These are phyloP conservation scores for Phtheirospermum japonicum DNA, from an alignment of 257 asterid species.

Conservation along the genomic window DNA sequence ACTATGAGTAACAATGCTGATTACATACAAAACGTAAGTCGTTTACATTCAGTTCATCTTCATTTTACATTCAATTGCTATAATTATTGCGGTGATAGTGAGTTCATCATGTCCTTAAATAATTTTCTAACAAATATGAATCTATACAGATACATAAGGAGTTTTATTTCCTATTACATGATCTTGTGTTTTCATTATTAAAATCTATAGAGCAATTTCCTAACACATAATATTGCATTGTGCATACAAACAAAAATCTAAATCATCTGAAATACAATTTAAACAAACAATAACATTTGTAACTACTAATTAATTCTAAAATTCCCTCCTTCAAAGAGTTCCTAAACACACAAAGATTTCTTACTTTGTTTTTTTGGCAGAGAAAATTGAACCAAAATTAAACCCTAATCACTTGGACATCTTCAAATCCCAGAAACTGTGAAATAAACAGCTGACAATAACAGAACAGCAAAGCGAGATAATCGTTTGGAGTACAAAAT, in stretches of 20 bases:
- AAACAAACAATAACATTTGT: background rate
- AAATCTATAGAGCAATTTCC: background rate
- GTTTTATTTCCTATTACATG: background rate
- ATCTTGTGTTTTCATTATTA: background rate
- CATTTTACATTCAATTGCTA: background rate
- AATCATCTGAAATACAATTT: conserved; percentile 1
- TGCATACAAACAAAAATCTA: background rate
- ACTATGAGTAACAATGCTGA: no score
- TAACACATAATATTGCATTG: background rate
- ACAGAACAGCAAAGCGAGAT: background rate
- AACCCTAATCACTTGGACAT: background rate
- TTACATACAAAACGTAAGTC: no score
- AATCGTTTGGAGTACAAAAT: background rate
- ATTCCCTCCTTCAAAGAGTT: background rate
- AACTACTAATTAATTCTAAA: background rate
- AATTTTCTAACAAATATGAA: no score
- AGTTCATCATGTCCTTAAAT: no score
- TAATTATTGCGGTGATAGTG: background rate
- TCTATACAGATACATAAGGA: no score
- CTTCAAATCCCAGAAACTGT: conserved; percentile 12
- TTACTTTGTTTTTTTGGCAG: background rate
- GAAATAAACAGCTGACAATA: background rate
- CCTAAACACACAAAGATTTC: background rate
- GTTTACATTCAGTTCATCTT: no score
- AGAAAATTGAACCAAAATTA: background rate